A percentile compares a stretch with the other conserved stretches of the same genome.
phyloP scores from a whole-genome alignment of 1,139 yeast species.

The Candida anutae region DNA sequence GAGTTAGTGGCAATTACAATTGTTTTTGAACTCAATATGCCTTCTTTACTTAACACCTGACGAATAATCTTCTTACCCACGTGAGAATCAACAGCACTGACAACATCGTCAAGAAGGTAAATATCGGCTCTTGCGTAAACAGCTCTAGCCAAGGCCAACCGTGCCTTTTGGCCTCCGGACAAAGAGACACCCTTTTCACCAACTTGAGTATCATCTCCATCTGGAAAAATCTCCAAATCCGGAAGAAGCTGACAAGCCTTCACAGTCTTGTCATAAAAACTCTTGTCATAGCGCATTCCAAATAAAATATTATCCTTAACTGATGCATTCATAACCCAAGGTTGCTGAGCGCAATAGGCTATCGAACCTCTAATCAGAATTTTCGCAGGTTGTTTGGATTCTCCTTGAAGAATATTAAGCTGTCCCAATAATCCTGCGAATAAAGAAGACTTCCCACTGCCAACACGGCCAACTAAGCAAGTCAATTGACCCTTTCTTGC shows the following conservation, averaged over 20 bases:
- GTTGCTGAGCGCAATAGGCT: slow-evolving; percentile 30
- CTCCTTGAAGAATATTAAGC: slow-evolving; percentile 7
- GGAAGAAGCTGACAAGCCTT: slow-evolving; percentile 74
- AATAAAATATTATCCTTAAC: slow-evolving; percentile 84
- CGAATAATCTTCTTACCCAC: slow-evolving; percentile 53
- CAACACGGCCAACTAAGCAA: slow-evolving; percentile 18
- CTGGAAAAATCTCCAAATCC: slow-evolving; percentile 72
- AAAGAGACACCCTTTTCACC: slow-evolving; percentile 98
- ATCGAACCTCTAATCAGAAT: slow-evolving; percentile 16
- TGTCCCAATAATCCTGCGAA: slow-evolving; percentile 22
- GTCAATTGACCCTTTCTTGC: slow-evolving; percentile 15
- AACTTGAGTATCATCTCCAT: slow-evolving; percentile 86
- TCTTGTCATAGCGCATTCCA: slow-evolving; percentile 77
- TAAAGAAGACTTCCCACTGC: slow-evolving; percentile 23
- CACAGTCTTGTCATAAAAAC: slow-evolving; percentile 68
- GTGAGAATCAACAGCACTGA: slow-evolving; percentile 93
- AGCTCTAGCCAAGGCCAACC: slow-evolving; percentile 88
- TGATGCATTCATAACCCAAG: slow-evolving; percentile 96
- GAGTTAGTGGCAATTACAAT: slow-evolving; percentile 32
- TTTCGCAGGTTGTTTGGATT: slow-evolving; percentile 2
- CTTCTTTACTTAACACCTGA: slow-evolving; percentile 21
- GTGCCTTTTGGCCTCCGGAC: slow-evolving; percentile 96
- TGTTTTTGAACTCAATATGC: slow-evolving; percentile 26
- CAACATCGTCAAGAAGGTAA: slow-evolving; percentile 79
- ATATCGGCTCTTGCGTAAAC: slow-evolving; percentile 93